Base-by-base conservation (phyloP, 148 eudicot species). In the Dianthus caryophyllus region DNA sequence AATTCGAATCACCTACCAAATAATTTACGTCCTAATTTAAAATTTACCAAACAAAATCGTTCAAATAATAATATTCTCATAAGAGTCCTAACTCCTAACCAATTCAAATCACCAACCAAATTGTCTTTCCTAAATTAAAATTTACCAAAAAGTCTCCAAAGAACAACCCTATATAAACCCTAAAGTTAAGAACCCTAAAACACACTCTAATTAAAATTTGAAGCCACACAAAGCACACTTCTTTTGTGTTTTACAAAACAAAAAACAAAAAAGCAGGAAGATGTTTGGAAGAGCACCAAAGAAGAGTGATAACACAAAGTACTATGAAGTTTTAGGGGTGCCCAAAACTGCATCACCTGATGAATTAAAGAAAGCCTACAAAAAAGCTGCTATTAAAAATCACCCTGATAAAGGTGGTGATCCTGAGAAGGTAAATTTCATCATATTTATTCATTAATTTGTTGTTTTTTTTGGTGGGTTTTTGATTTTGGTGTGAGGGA, bases 401-500 rank as follows among this genome's bases (percentile, higher is more conserved):
- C 90, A 86, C 38, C 90, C 90, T 22, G 90, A 86, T 66, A 86
- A 86, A 78, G 90, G 91, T 17, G 91, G 91, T 54, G 91, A 86
- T 73, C 90, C 90, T n/a, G 90, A 83, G 56, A 86, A 82, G 80
- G 85, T 82, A 1, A 0, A 30, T 18, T 3, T 52, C 14, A 17
- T 22, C 24, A 6, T 55, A 12, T 25, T 55, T 26, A 25, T 12
- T 25, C 3, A 25, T n/a, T 50, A 2, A 9, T n/a, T n/a, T 50
- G 54, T 12, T 54, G 59, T 0, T 54, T 54, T 52, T 52, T 1
- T 54, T 54, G 17, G 29, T 55, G 36, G 53, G 53, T 49, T 49
- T 49, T 0, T 49, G 53, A 4, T 49, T 13, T 55, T 52, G 27
- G 9, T 52, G 21, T n/a, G 14, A 52, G 11, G 26, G 12, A 52